A percentile compares a stretch with the other conserved stretches of the same genome.
Conservation (phyloP, 805 yeast genomes). For the Yueomyces sinensis region DNA sequence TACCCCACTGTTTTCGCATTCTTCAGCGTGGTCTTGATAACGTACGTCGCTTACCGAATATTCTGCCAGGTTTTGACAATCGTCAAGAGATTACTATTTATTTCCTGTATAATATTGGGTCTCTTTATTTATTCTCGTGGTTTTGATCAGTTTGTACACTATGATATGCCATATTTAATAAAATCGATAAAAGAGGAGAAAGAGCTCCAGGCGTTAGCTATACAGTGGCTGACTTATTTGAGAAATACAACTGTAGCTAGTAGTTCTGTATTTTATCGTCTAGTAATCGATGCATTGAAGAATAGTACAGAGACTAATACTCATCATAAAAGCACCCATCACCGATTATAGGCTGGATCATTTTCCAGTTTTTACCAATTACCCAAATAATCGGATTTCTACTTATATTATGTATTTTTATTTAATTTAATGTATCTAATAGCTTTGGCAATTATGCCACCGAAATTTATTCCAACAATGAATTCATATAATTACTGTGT, state of each 20-base stretch:
- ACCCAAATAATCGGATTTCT: background rate
- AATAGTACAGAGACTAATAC: no score
- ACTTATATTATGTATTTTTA: no score
- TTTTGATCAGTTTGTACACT: slow-evolving; percentile 8
- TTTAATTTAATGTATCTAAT: no score
- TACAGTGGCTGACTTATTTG: slow-evolving; percentile 1
- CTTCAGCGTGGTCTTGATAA: slow-evolving; percentile 8
- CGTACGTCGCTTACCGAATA: slow-evolving; percentile 17
- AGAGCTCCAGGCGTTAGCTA: slow-evolving; percentile 1
- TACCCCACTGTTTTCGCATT: slow-evolving; percentile 22
- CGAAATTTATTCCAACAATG: background rate
- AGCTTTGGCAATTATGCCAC: background rate
- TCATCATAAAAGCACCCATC: no score
- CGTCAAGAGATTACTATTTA: slow-evolving; percentile 14
- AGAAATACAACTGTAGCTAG: slow-evolving; percentile 1
- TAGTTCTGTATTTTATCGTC: background rate
- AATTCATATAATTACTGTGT: no score
- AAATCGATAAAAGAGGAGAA: slow-evolving; percentile 1
- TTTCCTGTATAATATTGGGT: slow-evolving; percentile 7
- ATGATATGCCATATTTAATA: slow-evolving; percentile 11
- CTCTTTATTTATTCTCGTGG: slow-evolving; percentile 26
- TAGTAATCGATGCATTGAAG: background rate
- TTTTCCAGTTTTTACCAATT: background rate
- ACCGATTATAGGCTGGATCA: no score
- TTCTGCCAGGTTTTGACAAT: slow-evolving; percentile 20